Evolutionary conservation across 805 yeast genomes (phyloP).

Genomic region (Candida tammaniensis): DNA sequence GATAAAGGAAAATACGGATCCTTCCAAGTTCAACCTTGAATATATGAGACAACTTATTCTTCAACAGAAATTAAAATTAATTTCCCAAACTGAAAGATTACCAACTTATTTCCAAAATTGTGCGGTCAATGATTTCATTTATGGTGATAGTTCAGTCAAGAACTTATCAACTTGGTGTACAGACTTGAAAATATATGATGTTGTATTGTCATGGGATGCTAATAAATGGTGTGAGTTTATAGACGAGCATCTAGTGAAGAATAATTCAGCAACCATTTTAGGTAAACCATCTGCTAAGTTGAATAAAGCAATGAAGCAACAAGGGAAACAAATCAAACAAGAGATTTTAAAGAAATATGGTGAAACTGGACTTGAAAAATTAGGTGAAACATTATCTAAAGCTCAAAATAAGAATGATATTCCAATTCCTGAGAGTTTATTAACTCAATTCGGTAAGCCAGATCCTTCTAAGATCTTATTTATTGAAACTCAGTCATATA

Average conservation of each 20-base stretch:
- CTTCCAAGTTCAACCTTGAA: slow-evolving; percentile 53
- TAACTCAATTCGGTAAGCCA: slow-evolving; percentile 64
- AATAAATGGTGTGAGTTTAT: slow-evolving; percentile 66
- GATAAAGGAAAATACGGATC: slow-evolving; percentile 49
- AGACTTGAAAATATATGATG: slow-evolving; percentile 58
- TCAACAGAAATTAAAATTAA: slow-evolving; percentile 59
- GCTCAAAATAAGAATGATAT: slow-evolving; percentile 70
- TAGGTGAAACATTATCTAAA: slow-evolving; percentile 48
- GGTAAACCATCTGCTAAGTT: slow-evolving; percentile 68
- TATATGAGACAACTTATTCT: slow-evolving; percentile 68
- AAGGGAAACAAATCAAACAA: slow-evolving; percentile 46
- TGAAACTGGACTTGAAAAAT: slow-evolving; percentile 52
- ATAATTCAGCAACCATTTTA: slow-evolving; percentile 61
- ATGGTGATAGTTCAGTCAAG: slow-evolving; percentile 64
- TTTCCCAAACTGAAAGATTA: slow-evolving; percentile 60
- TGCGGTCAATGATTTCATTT: slow-evolving; percentile 76
- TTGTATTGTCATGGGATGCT: slow-evolving; percentile 55
- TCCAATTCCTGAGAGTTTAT: slow-evolving; percentile 70
- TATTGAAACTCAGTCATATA: slow-evolving; percentile 64
- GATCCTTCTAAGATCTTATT: slow-evolving; percentile 74
- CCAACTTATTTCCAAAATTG: slow-evolving; percentile 59
- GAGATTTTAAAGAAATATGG: slow-evolving; percentile 56
- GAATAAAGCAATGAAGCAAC: slow-evolving; percentile 50
- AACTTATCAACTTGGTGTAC: slow-evolving; percentile 56
- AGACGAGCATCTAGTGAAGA: slow-evolving; percentile 52